phyloP scores from a whole-genome alignment of 2,329 filamentous ascomycete species.

The Xylariaceae sp. region DNA sequence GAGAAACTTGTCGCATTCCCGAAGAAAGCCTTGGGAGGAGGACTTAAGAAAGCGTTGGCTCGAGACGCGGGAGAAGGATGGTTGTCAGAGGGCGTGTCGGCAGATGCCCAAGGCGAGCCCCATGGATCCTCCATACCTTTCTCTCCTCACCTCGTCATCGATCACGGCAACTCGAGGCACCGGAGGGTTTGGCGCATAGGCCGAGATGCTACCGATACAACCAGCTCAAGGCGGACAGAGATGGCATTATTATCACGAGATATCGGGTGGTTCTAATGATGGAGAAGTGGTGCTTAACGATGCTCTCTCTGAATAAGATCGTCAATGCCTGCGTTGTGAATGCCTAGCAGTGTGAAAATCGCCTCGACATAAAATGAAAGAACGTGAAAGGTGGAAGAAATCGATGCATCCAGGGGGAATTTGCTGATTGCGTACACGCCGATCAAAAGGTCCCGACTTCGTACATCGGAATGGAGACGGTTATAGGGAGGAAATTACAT shows the following conservation, averaged over 20 bases:
- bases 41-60: slow-evolving; percentile 36
- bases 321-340: too few relatives aligned
- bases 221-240: background rate
- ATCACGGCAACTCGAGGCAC: slow-evolving; percentile 12
- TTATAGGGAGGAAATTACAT: background rate
- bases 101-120: slow-evolving; percentile 54
- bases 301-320: too few relatives aligned
- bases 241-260: slow-evolving; percentile 13
- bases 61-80: slow-evolving; percentile 30
- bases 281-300: too few relatives aligned
- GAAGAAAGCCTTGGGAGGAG: slow-evolving; percentile 40
- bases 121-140: slow-evolving; percentile 57
- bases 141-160: slow-evolving; percentile 31
- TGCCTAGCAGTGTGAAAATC: background rate
- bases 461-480: background rate
- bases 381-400: background rate
- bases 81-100: slow-evolving; percentile 35
- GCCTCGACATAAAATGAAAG: background rate
- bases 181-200: slow-evolving; percentile 9
- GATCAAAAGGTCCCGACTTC: background rate
- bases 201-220: slow-evolving; percentile 3
- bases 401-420: slow-evolving; percentile 6
- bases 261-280: background rate
- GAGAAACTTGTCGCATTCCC: slow-evolving; percentile 30
- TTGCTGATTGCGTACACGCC: background rate